A percentile compares a stretch with the other conserved stretches of the same genome.
Conservation (phyloP, 1,284 basidiomycete species). For the Calocybe gambosa region DNA sequence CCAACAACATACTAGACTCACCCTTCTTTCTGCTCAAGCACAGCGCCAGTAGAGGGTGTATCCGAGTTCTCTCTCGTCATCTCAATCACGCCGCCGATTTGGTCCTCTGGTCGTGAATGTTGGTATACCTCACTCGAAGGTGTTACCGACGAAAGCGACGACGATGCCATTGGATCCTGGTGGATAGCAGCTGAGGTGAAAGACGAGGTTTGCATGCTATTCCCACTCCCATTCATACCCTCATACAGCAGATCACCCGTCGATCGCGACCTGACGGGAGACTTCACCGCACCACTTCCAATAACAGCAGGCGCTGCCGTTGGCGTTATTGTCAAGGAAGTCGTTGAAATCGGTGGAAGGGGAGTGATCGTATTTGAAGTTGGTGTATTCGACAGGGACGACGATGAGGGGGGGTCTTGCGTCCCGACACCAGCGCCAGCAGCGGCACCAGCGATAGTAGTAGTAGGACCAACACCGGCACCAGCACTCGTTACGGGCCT, state of each 20-base stretch:
- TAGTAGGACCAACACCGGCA: slow-evolving; percentile 1
- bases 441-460: slow-evolving; percentile 22
- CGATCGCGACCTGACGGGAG: slow-evolving; percentile 46
- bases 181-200: too few relatives aligned
- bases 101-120: slow-evolving; percentile 5
- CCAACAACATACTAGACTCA: too few relatives aligned
- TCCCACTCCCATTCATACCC: slow-evolving; percentile 15
- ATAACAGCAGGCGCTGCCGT: too few relatives aligned
- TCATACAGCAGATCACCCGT: slow-evolving; percentile 50
- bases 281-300: too few relatives aligned
- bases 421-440: slow-evolving; percentile 9
- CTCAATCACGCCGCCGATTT: slow-evolving; percentile 1
- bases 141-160: background rate
- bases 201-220: too few relatives aligned
- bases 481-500: background rate
- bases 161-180: too few relatives aligned
- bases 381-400: too few relatives aligned
- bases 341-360: too few relatives aligned
- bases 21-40: slow-evolving; percentile 6
- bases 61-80: slow-evolving; percentile 6
- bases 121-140: background rate
- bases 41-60: background rate
- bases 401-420: slow-evolving; percentile 29
- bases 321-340: too few relatives aligned
- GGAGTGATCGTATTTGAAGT: too few relatives aligned